These are phyloP conservation scores for Sphaerosporella brunnea DNA, from an alignment of 495 filamentous ascomycete genomes.

Conservation along the genomic window DNA sequence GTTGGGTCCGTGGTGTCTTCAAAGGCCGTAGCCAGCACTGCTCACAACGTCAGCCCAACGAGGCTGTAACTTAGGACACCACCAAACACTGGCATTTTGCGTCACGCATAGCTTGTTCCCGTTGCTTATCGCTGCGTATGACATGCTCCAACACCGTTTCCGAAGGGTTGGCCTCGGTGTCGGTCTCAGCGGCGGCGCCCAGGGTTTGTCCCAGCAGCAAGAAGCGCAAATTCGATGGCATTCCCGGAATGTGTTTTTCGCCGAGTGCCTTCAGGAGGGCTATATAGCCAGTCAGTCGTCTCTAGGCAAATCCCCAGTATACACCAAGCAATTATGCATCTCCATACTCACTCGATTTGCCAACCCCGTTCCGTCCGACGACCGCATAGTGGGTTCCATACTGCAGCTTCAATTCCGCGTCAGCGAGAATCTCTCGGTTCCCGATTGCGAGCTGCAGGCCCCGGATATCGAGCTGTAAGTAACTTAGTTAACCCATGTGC, in stretches of 20 bases:
- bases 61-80: too few species aligned
- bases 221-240: slow-evolving; percentile 48
- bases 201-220: slow-evolving; percentile 55
- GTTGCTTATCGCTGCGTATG: slow-evolving; percentile 43
- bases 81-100: too few species aligned
- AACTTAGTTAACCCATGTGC: background rate
- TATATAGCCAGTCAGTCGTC: slow-evolving; percentile 19
- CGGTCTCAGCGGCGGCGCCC: slow-evolving; percentile 13
- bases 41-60: background rate
- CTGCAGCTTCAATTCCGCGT: slow-evolving; percentile 52
- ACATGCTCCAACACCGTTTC: slow-evolving; percentile 48
- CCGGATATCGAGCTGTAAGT: slow-evolving; percentile 44
- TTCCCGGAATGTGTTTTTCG: slow-evolving; percentile 61
- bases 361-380: slow-evolving; percentile 59
- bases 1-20: slow-evolving; percentile 34
- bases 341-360: slow-evolving; percentile 50
- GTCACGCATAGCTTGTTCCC: slow-evolving; percentile 40
- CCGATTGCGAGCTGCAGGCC: slow-evolving; percentile 43
- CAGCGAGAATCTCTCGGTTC: slow-evolving; percentile 43
- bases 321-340: slow-evolving; percentile 1
- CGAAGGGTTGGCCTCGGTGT: slow-evolving; percentile 7
- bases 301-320: background rate
- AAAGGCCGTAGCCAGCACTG: slow-evolving; percentile 32
- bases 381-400: slow-evolving; percentile 54
- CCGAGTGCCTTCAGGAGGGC: slow-evolving; percentile 56